Evolutionary conservation across 192 early-diverging fungal species (phyloP), one percentile per base, ranked within the genome.

Genomic region (Spizellomyces sp.): DNA sequence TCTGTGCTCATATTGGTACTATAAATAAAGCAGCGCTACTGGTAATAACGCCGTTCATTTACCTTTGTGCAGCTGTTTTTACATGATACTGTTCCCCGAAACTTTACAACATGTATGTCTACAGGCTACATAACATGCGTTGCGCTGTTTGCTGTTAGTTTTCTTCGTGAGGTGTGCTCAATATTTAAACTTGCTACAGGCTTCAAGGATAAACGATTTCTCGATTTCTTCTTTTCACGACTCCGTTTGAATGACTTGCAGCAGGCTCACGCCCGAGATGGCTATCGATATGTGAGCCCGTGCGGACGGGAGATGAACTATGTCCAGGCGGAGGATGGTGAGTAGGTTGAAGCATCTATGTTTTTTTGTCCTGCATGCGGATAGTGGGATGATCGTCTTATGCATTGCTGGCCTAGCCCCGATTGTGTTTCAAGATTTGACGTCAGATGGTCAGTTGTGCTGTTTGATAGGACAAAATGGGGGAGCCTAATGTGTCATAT

Each of bases 281-380:
- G 27, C 14, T 79, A 67, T 58, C 36, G 10, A 21, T 79, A 71
- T 63, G 69, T 76, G 17, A 71, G 69, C 22, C 68, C 72, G 42
- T 80, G 79, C 64, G 79, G 79, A 48, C 46, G 66, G 27, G 79
- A 80, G 69, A 44, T 73, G 59, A 80, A 80, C 55, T 77, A 64
- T 45, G 69, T 80, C 10, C 19, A 64, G 36, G 61, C 17, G n/a
- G 75, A 74, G 41, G 79, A 80, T 41, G 54, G 48, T 60, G 15
- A 17, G 60, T 27, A 9, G 0, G 14, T 41, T 43, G 3, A 27
- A 0, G 41, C 9, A 44, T 14, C 44, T 14, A 9, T 8, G 27
- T 0, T 36, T 36, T 36, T 36, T 36, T 36, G 27, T 36, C 3
- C 1, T 2, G 27, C 27, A 36, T 36, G 27, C 27, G 27, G 27